Conservation (phyloP, 768 basidiomycete genomes). For the Boletus reticulatus region DNA sequence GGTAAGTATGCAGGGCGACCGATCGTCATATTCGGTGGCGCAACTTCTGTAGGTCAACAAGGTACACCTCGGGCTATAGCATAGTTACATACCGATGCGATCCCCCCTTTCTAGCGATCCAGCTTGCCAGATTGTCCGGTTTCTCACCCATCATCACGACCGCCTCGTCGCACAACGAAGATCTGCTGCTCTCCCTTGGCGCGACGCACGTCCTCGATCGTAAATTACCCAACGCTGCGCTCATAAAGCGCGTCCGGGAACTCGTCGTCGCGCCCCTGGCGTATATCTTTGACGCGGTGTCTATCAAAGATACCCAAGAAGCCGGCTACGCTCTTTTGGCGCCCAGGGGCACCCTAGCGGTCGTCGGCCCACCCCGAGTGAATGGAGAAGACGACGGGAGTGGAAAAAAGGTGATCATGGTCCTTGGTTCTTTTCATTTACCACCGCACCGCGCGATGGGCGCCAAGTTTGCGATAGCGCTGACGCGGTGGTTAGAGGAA, state of each 20-base stretch:
- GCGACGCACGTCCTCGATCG: conserved; percentile 37
- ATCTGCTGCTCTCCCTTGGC: conserved; percentile 32
- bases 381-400: not conserved
- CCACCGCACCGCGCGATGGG: conserved; percentile 4
- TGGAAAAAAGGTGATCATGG: not conserved
- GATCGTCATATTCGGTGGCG: conserved; percentile 36
- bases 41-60: conserved; percentile 36
- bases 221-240: conserved; percentile 12
- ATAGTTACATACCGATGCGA: no score
- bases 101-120: conserved; percentile 22
- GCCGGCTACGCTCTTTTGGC: conserved; percentile 28
- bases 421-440: conserved; percentile 1
- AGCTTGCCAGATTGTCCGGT: conserved; percentile 31
- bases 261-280: not conserved
- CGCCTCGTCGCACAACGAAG: conserved; percentile 32
- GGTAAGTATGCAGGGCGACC: conserved; percentile 32
- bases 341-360: conserved; percentile 27
- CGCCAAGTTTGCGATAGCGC: conserved; percentile 3
- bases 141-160: conserved; percentile 40
- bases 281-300: conserved; percentile 30
- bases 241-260: conserved; percentile 1
- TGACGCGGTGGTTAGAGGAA: conserved; percentile 13
- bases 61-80: conserved; percentile 14
- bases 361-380: not conserved
- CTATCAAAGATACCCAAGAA: conserved; percentile 32